phyloP scores from a whole-genome alignment of 2,329 filamentous ascomycete genomes.

The Calonectria montana region DNA sequence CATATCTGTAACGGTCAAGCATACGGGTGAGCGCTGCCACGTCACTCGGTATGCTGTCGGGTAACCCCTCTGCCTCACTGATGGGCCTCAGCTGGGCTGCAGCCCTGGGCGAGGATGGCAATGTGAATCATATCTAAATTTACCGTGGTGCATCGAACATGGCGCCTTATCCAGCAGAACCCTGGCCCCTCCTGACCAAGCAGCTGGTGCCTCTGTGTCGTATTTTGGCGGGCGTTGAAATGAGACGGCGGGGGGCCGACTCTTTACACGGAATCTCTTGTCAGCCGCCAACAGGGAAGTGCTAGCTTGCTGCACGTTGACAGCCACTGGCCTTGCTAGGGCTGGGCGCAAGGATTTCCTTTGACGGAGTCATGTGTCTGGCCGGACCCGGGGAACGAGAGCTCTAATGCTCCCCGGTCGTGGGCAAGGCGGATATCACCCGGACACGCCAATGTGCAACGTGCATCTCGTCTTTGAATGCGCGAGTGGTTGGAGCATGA shows the following conservation, averaged over 20 bases:
- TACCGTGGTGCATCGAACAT: conserved; percentile 36
- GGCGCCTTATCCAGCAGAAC: conserved; percentile 34
- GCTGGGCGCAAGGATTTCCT: conserved; percentile 31
- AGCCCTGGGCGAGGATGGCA: conserved; percentile 28
- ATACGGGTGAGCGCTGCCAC: conserved; percentile 32
- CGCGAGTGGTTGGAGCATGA: conserved; percentile 8
- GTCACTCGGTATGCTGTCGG: conserved; percentile 29
- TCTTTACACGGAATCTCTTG: conserved; percentile 19
- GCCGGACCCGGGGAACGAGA: conserved; percentile 17
- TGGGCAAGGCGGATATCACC: conserved; percentile 29
- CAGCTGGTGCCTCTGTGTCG: conserved; percentile 38
- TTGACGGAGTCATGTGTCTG: conserved; percentile 4
- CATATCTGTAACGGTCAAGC: conserved; percentile 28
- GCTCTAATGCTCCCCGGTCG: conserved; percentile 27
- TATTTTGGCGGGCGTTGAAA: conserved; percentile 33
- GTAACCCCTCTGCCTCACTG: conserved; percentile 13
- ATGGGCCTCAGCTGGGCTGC: conserved; percentile 23
- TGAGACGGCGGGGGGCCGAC: conserved; percentile 26
- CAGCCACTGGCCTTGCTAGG: conserved; percentile 34
- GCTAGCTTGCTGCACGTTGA: conserved; percentile 31
- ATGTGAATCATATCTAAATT: conserved; percentile 39
- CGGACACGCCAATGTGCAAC: conserved; percentile 27
- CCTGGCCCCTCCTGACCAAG: conserved; percentile 40
- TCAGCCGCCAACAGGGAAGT: conserved; percentile 31
- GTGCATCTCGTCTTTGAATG: conserved; percentile 1